These are phyloP conservation scores for Neofusicoccum ribis DNA, from an alignment of 2,329 filamentous ascomycete genomes.

Conservation along the genomic window DNA sequence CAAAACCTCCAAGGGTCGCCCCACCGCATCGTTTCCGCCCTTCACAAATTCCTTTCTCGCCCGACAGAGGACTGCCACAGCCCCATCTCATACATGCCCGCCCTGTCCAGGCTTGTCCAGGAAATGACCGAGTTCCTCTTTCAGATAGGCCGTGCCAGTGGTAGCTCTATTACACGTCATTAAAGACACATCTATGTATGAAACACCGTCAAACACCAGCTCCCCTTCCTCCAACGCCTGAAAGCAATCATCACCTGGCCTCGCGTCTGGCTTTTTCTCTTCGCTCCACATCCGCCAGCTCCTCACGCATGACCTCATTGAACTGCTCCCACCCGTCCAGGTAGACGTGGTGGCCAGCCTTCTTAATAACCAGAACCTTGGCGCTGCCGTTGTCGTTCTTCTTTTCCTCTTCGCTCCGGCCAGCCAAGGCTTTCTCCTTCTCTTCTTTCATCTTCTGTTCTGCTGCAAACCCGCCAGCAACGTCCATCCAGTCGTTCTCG, in stretches of 20 bases:
- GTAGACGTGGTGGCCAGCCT: constrained; percentile 72
- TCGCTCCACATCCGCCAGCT: constrained; percentile 64
- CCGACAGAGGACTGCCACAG: too few species aligned
- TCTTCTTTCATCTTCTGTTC: constrained; percentile 75
- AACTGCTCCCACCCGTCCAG: constrained; percentile 71
- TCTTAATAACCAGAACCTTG: constrained; percentile 76
- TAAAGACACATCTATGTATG: background rate
- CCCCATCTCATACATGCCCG: too few species aligned
- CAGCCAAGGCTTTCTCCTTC: constrained; percentile 60
- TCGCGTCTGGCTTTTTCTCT: constrained; percentile 30
- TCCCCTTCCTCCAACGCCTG: background rate
- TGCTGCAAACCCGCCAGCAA: constrained; percentile 77
- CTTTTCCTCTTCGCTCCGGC: constrained; percentile 63
- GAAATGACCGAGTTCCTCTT: too few species aligned
- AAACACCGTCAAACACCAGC: background rate
- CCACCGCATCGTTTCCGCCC: too few species aligned
- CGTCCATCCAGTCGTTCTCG: constrained; percentile 98
- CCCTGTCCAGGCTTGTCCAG: too few species aligned
- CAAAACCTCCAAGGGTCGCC: too few species aligned
- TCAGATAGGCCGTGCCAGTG: too few species aligned
- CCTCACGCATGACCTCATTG: constrained; percentile 63
- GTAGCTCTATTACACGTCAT: background rate
- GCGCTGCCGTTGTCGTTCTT: constrained; percentile 73
- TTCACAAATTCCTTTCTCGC: too few species aligned
- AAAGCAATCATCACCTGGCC: constrained; percentile 9